Base-by-base conservation (phyloP, 306 rosid genomes). In the Cucurbita ficifolia region DNA sequence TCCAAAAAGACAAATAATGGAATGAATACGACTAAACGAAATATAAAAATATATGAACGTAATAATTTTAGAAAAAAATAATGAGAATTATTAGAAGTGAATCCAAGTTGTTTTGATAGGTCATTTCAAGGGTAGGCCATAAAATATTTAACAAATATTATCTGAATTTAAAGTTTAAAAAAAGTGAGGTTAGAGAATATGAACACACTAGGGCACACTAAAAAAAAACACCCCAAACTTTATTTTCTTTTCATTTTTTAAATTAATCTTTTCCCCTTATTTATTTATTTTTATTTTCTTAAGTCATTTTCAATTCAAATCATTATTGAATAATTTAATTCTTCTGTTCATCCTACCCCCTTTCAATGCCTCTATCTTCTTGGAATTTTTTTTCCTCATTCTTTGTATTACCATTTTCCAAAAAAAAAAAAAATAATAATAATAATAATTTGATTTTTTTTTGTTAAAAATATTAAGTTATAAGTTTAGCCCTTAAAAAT, bases 231-330 rank as follows among this genome's bases (percentile, higher is more conserved):
- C 48, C 9, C 13, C 29, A 12, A 1, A 10, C 24, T 58, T 29
- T 2, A 2, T 24, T 58, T 11, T 40, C 7, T 39, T 40, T 64
- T 38, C 0, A 18, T 39, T 45, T 67, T 43, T 0, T 21, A 67
- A 59, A 6, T n/a, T 53, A 53, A 10, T 17, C 22, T 42, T 18
- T 8, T 42, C 40, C 5, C 10, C 40, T 21, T 39, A 17, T 17
- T 1, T 7, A 0, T 14, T 38, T 16, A 17, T 9, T 8, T 4
- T 2, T 6, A 0, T 18, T 18, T 12, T 1, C 22, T 55, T 2
- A 55, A 36, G 49, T 65, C 73, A 67, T 67, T 67, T 67, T 67
- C 73, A 67, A 45, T 67, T 67, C 73, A 67, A 67, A 45, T 67
- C 73, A 67, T 67, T 67, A 11, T 67, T 45, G 53, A 45, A 67